Evolutionary conservation across 1,284 basidiomycete species (phyloP), one percentile per base, ranked within the genome.

Genomic region (Sparassis latifolia): DNA sequence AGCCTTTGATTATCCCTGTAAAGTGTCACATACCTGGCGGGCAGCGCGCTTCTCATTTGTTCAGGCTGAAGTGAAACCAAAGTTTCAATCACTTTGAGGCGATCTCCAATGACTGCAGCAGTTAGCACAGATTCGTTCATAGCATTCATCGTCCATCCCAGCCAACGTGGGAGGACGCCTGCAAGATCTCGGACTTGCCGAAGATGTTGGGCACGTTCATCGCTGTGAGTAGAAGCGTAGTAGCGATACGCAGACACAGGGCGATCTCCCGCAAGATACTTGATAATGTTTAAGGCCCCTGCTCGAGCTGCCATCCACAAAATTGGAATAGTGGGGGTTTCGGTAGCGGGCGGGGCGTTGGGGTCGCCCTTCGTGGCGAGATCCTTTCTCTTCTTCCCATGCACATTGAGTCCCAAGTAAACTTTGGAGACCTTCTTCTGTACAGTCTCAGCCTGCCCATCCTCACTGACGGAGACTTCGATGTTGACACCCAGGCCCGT

Each of bases 381-480:
- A 55, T 81, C 78, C 32, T 69, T 69, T 3, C 77, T 68, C 58
- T 82, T 82, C 68, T 79, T 80, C 7, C 80, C 80, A 53, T 80
- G 77, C 12, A 82, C 78, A 48, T 75, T 75, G 40, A 83, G 65
- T 0, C 80, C 80, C 20, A 79, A 72, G 57, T 82, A 83, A 1
- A 74, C 51, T 55, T 69, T 75, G 57, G 69, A 72, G 50, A 66
- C 59, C 55, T 74, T 71, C 3, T 62, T 58, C 12, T 48, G 50
- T 47, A 56, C 2, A 59, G 61, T 9, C 57, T 54, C 28, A 65
- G 60, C 12, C 12, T 37, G 35, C 7, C 7, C 6, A 12, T 37
- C 7, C 35, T 37, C 35, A 12, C 7, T 7, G 7, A 7, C 35
- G 7, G 35, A 37, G 7, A 37, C 35, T 7, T 37, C 35, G 6